Percentiles rank a stretch among this genome's conserved stretches.
These are phyloP conservation scores for Macrophomina pseudophaseolina DNA, from an alignment of 2,329 filamentous ascomycete species.

Conservation along the genomic window DNA sequence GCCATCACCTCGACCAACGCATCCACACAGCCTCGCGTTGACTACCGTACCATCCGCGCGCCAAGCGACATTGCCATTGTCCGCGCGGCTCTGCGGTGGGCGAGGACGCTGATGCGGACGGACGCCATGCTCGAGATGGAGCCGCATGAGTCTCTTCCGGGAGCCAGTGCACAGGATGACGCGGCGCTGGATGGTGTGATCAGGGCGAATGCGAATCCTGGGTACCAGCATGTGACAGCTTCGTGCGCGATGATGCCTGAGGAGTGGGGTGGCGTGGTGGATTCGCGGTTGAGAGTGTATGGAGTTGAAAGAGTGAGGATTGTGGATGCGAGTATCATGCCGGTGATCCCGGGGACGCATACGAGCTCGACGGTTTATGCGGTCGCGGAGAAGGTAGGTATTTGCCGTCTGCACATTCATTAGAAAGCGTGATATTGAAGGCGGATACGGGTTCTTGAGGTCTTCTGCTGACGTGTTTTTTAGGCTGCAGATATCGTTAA, in stretches of 20 bases:
- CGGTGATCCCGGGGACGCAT: slow-evolving; percentile 38
- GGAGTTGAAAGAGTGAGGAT: slow-evolving; percentile 36
- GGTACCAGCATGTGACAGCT: neutral
- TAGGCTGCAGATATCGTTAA: neutral
- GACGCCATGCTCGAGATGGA: neutral
- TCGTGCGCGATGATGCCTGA: slow-evolving; percentile 36
- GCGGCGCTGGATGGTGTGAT: neutral
- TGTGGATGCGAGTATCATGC: slow-evolving; percentile 40
- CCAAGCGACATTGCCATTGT: slow-evolving; percentile 15
- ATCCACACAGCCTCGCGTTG: neutral
- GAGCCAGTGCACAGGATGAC: slow-evolving; percentile 36
- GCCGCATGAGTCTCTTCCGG: neutral
- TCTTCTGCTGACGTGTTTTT: neutral
- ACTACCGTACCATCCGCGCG: slow-evolving; percentile 21
- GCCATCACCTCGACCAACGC: neutral
- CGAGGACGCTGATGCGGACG: neutral
- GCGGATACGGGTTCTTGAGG: neutral
- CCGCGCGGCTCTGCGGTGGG: neutral
- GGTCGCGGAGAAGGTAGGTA: slow-evolving; percentile 24
- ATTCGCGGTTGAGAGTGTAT: slow-evolving; percentile 34
- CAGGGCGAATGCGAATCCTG: neutral
- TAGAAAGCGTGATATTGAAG: neutral
- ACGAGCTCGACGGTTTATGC: slow-evolving; percentile 40
- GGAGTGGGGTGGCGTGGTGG: slow-evolving; percentile 36
- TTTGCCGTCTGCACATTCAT: neutral